phyloP scores from a whole-genome alignment of 805 yeast genomes.

The Saccharomycopsis sp. region DNA sequence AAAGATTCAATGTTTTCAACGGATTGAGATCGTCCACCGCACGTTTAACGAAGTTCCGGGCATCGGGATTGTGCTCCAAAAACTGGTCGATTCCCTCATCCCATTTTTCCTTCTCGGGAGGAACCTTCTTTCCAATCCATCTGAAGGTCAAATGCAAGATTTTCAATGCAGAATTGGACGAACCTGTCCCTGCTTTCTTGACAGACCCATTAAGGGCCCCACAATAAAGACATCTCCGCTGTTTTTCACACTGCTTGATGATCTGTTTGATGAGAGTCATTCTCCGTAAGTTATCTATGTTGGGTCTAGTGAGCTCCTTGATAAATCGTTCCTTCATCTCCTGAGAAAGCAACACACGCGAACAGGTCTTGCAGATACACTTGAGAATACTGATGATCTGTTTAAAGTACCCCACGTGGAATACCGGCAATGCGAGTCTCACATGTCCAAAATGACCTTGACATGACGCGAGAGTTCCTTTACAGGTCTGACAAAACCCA shows the following conservation, averaged over 20 bases:
- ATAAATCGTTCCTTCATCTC: slow-evolving; percentile 60
- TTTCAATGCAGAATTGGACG: slow-evolving; percentile 89
- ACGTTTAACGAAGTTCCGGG: slow-evolving; percentile 78
- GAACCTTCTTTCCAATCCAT: slow-evolving; percentile 87
- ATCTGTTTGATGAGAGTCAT: slow-evolving; percentile 82
- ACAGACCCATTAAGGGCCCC: slow-evolving; percentile 93
- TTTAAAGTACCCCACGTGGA: slow-evolving; percentile 96
- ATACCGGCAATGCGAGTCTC: slow-evolving; percentile 88
- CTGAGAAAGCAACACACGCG: slow-evolving; percentile 69
- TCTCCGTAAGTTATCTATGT: slow-evolving; percentile 82
- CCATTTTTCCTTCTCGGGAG: slow-evolving; percentile 81
- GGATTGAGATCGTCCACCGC: slow-evolving; percentile 95
- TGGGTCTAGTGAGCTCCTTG: slow-evolving; percentile 79
- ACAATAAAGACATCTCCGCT: slow-evolving; percentile 83
- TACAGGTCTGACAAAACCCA: slow-evolving; percentile 86
- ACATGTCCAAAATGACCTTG: slow-evolving; percentile 99
- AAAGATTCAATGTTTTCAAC: slow-evolving; percentile 75
- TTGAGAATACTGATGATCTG: slow-evolving; percentile 83
- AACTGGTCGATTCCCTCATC: slow-evolving; percentile 80
- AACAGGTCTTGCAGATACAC: slow-evolving; percentile 85
- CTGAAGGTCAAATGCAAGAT: slow-evolving; percentile 94
- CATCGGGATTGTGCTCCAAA: slow-evolving; percentile 70
- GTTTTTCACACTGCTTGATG: slow-evolving; percentile 90
- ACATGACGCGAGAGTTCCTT: slow-evolving; percentile 85
- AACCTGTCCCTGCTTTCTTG: slow-evolving; percentile 88